Evolutionary conservation across 805 yeast species (phyloP), one percentile per base, ranked within the genome.

Genomic region (Metschnikowia cerradonensis): DNA sequence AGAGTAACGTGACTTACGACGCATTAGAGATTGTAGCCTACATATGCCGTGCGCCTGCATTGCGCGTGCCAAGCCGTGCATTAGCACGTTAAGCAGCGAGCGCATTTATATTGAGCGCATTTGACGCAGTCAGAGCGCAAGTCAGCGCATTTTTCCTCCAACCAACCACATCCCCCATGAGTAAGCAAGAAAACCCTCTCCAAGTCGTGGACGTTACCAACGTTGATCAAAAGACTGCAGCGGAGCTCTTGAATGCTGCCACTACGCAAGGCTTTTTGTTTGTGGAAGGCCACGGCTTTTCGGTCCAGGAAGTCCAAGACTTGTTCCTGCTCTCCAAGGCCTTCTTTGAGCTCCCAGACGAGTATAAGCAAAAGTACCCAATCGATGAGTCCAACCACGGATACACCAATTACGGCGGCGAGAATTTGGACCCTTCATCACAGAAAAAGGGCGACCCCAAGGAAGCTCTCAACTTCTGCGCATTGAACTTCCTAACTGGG

Each of bases 381-480:
- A 84, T 87, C 33, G 80, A 79, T 41, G 69, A 67, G 8, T 66
- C 77, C 41, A 87, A 88, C 61, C 76, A 75, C 56, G 90, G 90
- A 2, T 84, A 84, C 60, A 78, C 86, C 4, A 66, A 72, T 33
- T 71, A 75, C 55, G 78, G 79, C 17, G 79, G 75, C 41, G 90
- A 84, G 62, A 80, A 71, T 57, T 71, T 72, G 54, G 75, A 71
- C 48, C 75, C 76, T 2, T 23, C 51, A 2, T 50, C 60, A 19
- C 72, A 67, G 41, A 65, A 63, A 45, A 59, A 53, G 43, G 84
- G 85, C 4, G 88, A 83, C 62, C 85, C 83, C 36, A 83, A 83
- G 58, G 86, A 83, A 62, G 88, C 86, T 1, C 81, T 84, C 68
- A 88, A 88, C 61, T 81, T 87, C 63, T 81, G 85, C 41, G 63